Evolutionary conservation across 1,284 basidiomycete genomes (phyloP).

Genomic region (Trametes sp.): DNA sequence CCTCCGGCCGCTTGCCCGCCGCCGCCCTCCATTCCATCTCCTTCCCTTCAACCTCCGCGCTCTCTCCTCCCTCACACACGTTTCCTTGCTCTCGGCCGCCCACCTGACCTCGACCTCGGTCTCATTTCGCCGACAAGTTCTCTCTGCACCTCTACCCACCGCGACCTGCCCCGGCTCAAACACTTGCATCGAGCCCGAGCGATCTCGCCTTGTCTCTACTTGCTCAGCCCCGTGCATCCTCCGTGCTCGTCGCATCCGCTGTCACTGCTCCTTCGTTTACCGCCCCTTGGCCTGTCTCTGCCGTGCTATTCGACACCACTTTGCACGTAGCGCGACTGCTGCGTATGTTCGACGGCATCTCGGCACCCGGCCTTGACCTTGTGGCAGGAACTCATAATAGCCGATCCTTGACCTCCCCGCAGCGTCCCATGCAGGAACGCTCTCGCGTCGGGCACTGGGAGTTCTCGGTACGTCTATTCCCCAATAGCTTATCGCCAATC

Average conservation of each 20-base stretch:
- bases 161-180: not conserved
- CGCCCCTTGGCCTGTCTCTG: not conserved
- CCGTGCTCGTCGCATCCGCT: not conserved
- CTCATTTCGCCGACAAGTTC: constrained; percentile 4
- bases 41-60: constrained; percentile 4
- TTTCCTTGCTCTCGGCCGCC: not conserved
- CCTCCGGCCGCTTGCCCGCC: not conserved
- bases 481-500: not conserved
- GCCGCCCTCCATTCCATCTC: not conserved
- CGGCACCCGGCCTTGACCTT: not conserved
- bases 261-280: not conserved
- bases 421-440: no score
- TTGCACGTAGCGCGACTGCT: not conserved
- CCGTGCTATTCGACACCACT: not conserved
- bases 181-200: not conserved
- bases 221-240: not conserved
- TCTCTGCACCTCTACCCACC: not conserved
- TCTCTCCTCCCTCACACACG: not conserved
- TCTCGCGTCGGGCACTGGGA: not conserved
- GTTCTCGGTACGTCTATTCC: not conserved
- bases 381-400: not conserved
- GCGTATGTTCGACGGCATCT: not conserved
- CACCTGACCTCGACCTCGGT: constrained; percentile 14
- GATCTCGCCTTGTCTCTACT: not conserved
- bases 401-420: no score